Percentiles rank a stretch among this genome's conserved stretches.
Conservation (phyloP, 768 basidiomycete genomes). For the Serendipita sp. region DNA sequence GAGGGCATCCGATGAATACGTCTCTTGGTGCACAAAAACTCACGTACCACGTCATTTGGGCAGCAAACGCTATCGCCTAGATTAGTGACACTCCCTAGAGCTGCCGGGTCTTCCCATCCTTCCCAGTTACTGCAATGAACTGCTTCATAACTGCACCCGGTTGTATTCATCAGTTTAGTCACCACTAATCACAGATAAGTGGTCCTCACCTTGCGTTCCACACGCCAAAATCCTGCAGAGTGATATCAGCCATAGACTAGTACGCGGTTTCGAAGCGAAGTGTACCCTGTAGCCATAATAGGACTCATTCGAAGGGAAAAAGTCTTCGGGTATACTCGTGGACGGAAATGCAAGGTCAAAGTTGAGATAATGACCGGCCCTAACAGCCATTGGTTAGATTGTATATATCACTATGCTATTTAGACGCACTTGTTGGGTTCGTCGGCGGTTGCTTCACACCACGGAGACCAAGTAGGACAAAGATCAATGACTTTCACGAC, state of each 20-base stretch:
- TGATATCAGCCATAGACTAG: neutral
- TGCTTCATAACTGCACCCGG: slow-evolving; percentile 41
- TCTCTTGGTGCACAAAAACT: neutral
- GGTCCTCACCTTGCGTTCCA: slow-evolving; percentile 39
- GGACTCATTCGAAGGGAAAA: slow-evolving; percentile 56
- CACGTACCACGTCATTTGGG: slow-evolving; percentile 30
- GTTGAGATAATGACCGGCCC: slow-evolving; percentile 54
- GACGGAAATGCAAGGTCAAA: slow-evolving; percentile 77
- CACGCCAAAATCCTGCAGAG: slow-evolving; percentile 58
- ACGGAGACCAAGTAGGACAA: slow-evolving; percentile 51
- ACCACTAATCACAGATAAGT: neutral
- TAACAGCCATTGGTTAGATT: slow-evolving; percentile 16
- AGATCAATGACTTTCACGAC: slow-evolving; percentile 61
- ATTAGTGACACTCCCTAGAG: slow-evolving; percentile 49
- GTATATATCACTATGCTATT: neutral
- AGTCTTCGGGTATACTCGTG: slow-evolving; percentile 44
- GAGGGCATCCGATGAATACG: slow-evolving; percentile 5
- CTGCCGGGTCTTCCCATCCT: slow-evolving; percentile 39
- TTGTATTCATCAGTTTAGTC: neutral
- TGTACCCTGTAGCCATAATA: slow-evolving; percentile 40
- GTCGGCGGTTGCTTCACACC: slow-evolving; percentile 51
- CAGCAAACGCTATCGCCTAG: slow-evolving; percentile 52
- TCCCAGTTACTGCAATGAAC: slow-evolving; percentile 53
- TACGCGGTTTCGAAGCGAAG: neutral
- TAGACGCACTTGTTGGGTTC: slow-evolving; percentile 46